Evolutionary conservation across 306 rosid genomes (phyloP).

Genomic region (Casuarina glauca): DNA sequence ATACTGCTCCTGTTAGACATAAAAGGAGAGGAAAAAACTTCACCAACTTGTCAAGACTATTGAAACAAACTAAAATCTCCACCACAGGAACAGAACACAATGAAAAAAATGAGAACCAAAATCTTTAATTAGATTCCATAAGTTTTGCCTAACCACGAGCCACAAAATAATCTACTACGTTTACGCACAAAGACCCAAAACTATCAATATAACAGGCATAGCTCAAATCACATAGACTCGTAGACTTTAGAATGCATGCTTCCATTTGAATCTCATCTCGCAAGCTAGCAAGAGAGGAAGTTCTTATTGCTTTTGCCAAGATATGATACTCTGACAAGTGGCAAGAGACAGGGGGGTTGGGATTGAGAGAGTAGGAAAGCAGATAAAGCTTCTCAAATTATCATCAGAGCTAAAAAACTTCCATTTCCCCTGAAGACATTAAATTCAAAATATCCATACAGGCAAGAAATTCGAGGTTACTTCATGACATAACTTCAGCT

Average conservation of each 20-base stretch:
- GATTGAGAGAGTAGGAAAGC: neutral
- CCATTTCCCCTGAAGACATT: neutral
- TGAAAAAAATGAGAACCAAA: neutral
- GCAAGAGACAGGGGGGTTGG: neutral
- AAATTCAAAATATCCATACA: neutral
- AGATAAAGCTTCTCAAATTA: neutral
- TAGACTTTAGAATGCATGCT: neutral
- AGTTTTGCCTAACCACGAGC: neutral
- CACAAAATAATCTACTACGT: neutral
- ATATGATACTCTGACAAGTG: neutral
- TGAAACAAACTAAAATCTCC: constrained; percentile 10
- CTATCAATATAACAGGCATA: neutral
- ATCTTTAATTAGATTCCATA: neutral
- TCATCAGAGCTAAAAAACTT: neutral
- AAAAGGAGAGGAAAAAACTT: constrained; percentile 13
- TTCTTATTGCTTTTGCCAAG: neutral
- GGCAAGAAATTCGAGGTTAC: neutral
- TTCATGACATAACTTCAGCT: neutral
- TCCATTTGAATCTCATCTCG: neutral
- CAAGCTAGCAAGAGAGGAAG: constrained; percentile 2
- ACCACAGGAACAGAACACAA: constrained; percentile 7
- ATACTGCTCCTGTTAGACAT: constrained; percentile 57
- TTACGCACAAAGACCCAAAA: neutral
- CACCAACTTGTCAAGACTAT: constrained; percentile 25
- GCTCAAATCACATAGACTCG: neutral